Percentiles rank a stretch among this genome's conserved stretches.
phyloP scores from a whole-genome alignment of 1,139 yeast genomes.

The Magnusiomyces paraingens region DNA sequence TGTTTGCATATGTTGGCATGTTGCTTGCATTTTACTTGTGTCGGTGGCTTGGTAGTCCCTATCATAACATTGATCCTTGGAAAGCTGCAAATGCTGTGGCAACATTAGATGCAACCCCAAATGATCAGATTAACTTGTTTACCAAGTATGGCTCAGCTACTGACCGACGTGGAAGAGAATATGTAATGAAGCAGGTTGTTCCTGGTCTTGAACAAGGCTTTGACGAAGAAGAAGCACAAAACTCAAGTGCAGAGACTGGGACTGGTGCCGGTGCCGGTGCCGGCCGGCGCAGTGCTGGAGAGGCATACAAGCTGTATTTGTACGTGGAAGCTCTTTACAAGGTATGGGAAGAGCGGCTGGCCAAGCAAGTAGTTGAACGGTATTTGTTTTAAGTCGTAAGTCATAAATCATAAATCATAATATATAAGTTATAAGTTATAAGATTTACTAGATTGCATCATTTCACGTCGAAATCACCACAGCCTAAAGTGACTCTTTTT shows the following conservation, averaged over 20 bases:
- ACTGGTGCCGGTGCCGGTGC: conserved; percentile 23
- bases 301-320: conserved; percentile 43
- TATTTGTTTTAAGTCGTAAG: conserved; percentile 18
- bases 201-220: conserved; percentile 47
- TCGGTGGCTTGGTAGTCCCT: conserved; percentile 70
- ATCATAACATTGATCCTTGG: conserved; percentile 85
- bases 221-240: background rate
- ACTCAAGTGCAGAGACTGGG: too few species aligned
- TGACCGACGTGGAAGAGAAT: conserved; percentile 56
- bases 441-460: too few species aligned
- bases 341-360: conserved; percentile 65
- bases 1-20: conserved; percentile 83
- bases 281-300: background rate
- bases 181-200: conserved; percentile 47
- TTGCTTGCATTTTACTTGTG: conserved; percentile 76
- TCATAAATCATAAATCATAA: too few species aligned
- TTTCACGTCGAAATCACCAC: too few species aligned
- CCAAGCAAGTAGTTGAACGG: conserved; percentile 55
- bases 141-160: conserved; percentile 73
- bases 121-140: conserved; percentile 41
- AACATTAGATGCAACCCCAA: conserved; percentile 47
- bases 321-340: conserved; percentile 50
- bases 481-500: too few species aligned
- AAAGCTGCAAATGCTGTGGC: conserved; percentile 84
- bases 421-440: too few species aligned